Base-by-base conservation (phyloP, 495 filamentous ascomycete genomes). In the Aspergillus asperescens region DNA sequence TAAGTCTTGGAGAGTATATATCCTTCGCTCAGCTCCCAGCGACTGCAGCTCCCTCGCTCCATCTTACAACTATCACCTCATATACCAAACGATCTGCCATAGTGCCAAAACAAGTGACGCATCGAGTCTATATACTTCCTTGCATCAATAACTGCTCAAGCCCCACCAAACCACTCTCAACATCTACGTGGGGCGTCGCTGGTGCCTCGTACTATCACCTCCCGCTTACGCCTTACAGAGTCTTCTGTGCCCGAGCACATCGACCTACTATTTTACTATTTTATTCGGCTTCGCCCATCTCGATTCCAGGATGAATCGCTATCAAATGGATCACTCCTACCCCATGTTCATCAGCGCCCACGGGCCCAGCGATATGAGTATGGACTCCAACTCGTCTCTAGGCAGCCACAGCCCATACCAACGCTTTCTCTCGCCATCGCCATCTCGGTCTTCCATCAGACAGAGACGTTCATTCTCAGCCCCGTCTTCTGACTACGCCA, bases 361-460 rank as follows among this genome's bases (percentile, higher is more conserved):
- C 29, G 35, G 40, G 16, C 41, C 41, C 20, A 34, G 34, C 48
- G 48, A 42, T 28, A 47, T 40, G 40, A 41, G 39, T 20, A 40
- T 53, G 18, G 22, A 44, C n/a, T 24, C 49, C 23, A 48, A 53
- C 8, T 10, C 46, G 6, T 50, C 56, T 44, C 59, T 57, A 53
- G 57, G 53, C 56, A 71, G 62, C 58, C 65, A 66, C 54, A 72
- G 70, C 50, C 69, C 71, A 1, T 76, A 75, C 52, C 59, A 62
- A 15, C 58, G 64, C 18, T 69, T 62, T 56, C 57, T 64, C 37
- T 68, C 70, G 9, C 62, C 71, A 0, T 58, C 65, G 1, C 63
- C 70, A 5, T 62, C 63, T 1, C 40, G 41, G 1, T 53, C 55
- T 31, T 58, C 63, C 1, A 56, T 59, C 29, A 46, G 57, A 4